Evolutionary conservation across 371 early-diverging fungal genomes (phyloP), one percentile per base, ranked within the genome.

Genomic region (Mortierella sp.): DNA sequence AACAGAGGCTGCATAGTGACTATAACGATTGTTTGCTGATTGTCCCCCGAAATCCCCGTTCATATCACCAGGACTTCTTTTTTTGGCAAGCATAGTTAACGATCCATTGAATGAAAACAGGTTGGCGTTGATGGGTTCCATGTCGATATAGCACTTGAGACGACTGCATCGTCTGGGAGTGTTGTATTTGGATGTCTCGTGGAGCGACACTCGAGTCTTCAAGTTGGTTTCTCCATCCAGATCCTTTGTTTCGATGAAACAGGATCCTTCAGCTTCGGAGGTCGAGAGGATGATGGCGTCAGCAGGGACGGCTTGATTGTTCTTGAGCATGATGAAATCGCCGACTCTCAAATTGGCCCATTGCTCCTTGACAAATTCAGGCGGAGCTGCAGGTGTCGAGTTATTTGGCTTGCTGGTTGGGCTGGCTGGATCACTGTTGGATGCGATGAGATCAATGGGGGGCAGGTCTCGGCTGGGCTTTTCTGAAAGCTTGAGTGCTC

Each of bases 151-250:
- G 54, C 85, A 86, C 32, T 70, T 84, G 15, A 91, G 68, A 10
- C 88, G 83, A 19, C 86, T 71, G 73, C 91, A 92, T 19, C 92
- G 93, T n/a, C 82, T 77, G 13, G 92, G 88, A 0, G 89, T 87
- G 47, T 89, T 86, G 54, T 92, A 83, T 68, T 92, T 85, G 17
- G 85, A 82, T 0, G 91, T 89, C 31, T 93, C 92, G 15, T 84
- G 84, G n/a, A 93, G 45, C 29, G 91, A 82, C n/a, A 83, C 73
- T 23, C 95, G 87, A 29, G 92, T 87, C 84, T 98, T 98, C 22
- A 98, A 85, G 76, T 98, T 97, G 22, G 96, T 96, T 83, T 99
- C 99, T 23, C 99, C 99, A 83, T 99, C 98, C 56, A 99, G 79
- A 81, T 96, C 96, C 72, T 94, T 95, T 6, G 98, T 98, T 76